phyloP scores from a whole-genome alignment of 108 stramenopile genomes.

The Cylindrotheca fusiformis region DNA sequence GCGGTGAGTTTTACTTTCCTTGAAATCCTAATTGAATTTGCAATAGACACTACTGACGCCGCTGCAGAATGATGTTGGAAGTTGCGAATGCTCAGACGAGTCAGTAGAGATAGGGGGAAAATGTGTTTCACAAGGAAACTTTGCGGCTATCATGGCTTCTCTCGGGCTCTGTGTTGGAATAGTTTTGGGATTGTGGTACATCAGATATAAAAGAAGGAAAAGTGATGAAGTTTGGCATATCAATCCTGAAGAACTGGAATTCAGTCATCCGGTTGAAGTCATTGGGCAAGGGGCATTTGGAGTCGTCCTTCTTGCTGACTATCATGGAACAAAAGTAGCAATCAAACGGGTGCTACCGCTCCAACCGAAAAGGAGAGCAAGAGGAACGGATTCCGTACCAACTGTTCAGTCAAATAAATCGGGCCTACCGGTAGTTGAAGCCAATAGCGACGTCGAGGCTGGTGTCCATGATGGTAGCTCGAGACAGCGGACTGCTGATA shows the following conservation, averaged over 20 bases:
- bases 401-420: not conserved
- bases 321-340: constrained; percentile 44
- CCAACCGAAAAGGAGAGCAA: not conserved
- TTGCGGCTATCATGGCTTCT: not conserved
- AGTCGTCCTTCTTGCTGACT: constrained; percentile 12
- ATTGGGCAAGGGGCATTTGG: constrained; percentile 8
- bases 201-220: constrained; percentile 14
- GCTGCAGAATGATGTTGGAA: constrained; percentile 5
- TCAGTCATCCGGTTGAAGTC: constrained; percentile 26
- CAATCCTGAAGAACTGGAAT: constrained; percentile 17
- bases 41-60: not conserved
- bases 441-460: not conserved
- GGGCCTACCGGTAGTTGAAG: not conserved
- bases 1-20: not conserved
- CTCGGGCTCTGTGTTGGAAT: not conserved
- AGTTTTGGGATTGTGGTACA: constrained; percentile 2
- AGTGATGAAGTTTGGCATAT: constrained; percentile 26
- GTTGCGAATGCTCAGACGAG: constrained; percentile 14
- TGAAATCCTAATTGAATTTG: not conserved
- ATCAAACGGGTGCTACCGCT: constrained; percentile 42
- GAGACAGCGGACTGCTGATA: not conserved
- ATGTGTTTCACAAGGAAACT: not conserved
- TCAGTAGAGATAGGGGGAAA: constrained; percentile 9
- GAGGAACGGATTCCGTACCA: not conserved
- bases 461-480: not conserved